Base-by-base conservation (phyloP, 306 rosid genomes). In the Prunus mira region DNA sequence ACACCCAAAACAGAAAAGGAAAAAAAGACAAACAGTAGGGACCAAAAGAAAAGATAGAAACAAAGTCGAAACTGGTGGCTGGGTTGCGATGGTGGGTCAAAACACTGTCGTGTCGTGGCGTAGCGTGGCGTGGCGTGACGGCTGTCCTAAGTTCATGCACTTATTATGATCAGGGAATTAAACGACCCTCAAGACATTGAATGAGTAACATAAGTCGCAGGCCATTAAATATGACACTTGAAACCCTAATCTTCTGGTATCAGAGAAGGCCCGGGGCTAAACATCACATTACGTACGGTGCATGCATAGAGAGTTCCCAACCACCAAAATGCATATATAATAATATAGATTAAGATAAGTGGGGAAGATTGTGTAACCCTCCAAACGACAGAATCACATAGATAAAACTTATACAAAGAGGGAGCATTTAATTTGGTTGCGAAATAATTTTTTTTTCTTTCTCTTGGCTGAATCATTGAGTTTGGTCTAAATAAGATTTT, bases 341-440 rank as follows among this genome's bases (percentile, higher is more conserved):
- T 4, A 32, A 14, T 3, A 52, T 7, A 8, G 10, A 43, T 43
- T 28, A 72, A 58, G 45, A 43, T 15, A 22, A 10, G 77, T 73
- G 69, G 77, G 77, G 60, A 45, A 45, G 77, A 57, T 46, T 73
- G 56, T 73, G 49, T 15, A 18, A 24, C 77, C 58, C 19, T 45
- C 30, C 68, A 73, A 73, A 45, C 68, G 77, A 73, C 69, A 73
- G 7, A 25, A 43, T 12, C 77, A 46, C 1, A 46, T 27, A 3
- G 45, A 24, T 5, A 5, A 60, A 60, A 60, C 60, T 68, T 46
- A 73, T 43, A 34, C 47, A 73, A 25, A 15, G 6, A 27, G 11
- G 22, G 2, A 38, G 13, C 30, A 54, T 12, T 43, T 56, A 38
- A 38, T 38, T 38, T 38, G 43, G 52, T 41, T n/a, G 19, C 51